Evolutionary conservation across 768 basidiomycete genomes (phyloP).

Genomic region (Cyclocybe aegerita): DNA sequence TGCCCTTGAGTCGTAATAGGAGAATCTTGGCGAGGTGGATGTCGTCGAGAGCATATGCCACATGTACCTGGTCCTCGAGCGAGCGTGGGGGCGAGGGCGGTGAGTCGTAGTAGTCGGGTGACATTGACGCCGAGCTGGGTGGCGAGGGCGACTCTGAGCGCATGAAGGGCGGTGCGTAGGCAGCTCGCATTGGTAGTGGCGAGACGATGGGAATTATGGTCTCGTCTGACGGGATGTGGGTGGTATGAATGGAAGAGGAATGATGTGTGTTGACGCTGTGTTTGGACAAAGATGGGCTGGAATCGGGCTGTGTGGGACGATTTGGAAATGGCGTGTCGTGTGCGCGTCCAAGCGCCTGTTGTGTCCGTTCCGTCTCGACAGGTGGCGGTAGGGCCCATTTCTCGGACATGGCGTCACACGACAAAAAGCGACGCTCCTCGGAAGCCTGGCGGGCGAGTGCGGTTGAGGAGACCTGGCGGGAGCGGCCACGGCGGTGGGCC

Average conservation of each 20-base stretch:
- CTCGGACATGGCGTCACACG: too few species aligned
- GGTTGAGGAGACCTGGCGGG: constrained; percentile 35
- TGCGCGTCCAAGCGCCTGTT: too few species aligned
- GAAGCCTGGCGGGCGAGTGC: constrained; percentile 44
- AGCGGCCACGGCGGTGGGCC: constrained; percentile 23
- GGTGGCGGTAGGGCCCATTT: too few species aligned
- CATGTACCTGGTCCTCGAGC: constrained; percentile 64
- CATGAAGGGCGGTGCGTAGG: constrained; percentile 20
- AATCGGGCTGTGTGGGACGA: constrained; percentile 4
- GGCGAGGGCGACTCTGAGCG: constrained; percentile 25
- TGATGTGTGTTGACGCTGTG: not conserved
- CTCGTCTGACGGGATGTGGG: constrained; percentile 2
- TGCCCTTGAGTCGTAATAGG: constrained; percentile 60
- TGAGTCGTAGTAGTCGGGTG: constrained; percentile 46
- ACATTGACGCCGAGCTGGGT: constrained; percentile 28
- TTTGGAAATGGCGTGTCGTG: constrained; percentile 2
- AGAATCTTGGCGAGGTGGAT: constrained; percentile 66
- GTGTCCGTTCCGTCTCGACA: too few species aligned
- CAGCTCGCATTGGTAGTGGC: constrained; percentile 22
- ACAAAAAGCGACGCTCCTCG: constrained; percentile 29
- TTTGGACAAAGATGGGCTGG: constrained; percentile 3
- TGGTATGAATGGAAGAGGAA: constrained; percentile 1
- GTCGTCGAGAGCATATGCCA: constrained; percentile 67
- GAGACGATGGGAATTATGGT: constrained; percentile 16
- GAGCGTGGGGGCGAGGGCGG: constrained; percentile 43